Evolutionary conservation across 306 rosid genomes (phyloP).

Genomic region (Elaeagnus macrophylla): DNA sequence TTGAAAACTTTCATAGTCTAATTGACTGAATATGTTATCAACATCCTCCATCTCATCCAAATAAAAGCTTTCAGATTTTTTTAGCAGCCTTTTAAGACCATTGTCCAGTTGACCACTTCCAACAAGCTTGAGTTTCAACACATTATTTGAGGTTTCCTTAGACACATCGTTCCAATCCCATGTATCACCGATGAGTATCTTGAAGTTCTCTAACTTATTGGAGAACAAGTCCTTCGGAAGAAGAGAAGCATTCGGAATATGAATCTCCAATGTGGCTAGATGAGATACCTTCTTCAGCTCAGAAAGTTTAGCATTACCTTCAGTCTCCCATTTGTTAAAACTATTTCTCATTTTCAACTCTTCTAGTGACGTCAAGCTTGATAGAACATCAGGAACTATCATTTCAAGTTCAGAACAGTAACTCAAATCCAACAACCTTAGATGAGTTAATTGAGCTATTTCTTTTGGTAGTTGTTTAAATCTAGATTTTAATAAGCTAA

Average conservation of each 20-base stretch:
- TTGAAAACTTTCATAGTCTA: constrained; percentile 28
- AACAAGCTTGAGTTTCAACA: constrained; percentile 20
- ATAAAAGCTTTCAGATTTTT: constrained; percentile 28
- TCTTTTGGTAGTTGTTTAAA: constrained; percentile 20
- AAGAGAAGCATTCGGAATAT: constrained; percentile 11
- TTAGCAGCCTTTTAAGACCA: constrained; percentile 23
- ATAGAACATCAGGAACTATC: constrained; percentile 22
- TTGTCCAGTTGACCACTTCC: constrained; percentile 14
- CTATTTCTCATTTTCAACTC: constrained; percentile 33
- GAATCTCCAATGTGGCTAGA: constrained; percentile 23
- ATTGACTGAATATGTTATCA: constrained; percentile 21
- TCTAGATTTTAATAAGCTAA: constrained; percentile 25
- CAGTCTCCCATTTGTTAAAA: constrained; percentile 18
- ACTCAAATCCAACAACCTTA: constrained; percentile 30
- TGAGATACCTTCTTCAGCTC: constrained; percentile 27
- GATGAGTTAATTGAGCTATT: constrained; percentile 21
- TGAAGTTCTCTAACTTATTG: constrained; percentile 18
- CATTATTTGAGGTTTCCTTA: constrained; percentile 12
- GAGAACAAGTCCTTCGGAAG: constrained; percentile 20
- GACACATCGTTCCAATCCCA: constrained; percentile 8
- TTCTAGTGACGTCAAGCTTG: constrained; percentile 25
- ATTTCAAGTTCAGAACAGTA: constrained; percentile 25
- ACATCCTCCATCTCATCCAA: constrained; percentile 30
- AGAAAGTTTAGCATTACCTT: constrained; percentile 14
- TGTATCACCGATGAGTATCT: constrained; percentile 30